These are phyloP conservation scores for Pseudogymnoascus sp. DNA, from an alignment of 2,329 filamentous ascomycete species.

Conservation along the genomic window DNA sequence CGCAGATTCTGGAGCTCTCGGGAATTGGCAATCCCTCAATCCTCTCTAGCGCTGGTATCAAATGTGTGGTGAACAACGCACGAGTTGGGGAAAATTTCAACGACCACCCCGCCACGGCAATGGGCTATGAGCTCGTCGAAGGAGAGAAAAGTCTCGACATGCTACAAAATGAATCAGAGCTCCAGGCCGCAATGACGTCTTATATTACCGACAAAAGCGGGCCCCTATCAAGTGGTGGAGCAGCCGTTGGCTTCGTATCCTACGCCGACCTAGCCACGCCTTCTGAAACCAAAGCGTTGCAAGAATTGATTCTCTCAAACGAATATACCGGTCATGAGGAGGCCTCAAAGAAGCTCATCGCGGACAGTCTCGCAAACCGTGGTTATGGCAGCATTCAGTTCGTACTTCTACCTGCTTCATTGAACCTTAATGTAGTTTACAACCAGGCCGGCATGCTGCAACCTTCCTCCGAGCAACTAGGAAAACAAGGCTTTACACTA, in stretches of 20 bases:
- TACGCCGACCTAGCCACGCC: slow-evolving; percentile 5
- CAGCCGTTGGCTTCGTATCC: slow-evolving; percentile 5
- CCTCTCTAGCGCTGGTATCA: slow-evolving; percentile 17
- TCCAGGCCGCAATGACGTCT: slow-evolving; percentile 27
- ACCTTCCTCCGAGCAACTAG: slow-evolving; percentile 1
- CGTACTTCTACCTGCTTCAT: slow-evolving; percentile 1
- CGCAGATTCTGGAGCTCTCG: slow-evolving; percentile 31
- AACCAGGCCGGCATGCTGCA: slow-evolving; percentile 2
- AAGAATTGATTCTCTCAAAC: neutral
- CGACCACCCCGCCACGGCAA: slow-evolving; percentile 14
- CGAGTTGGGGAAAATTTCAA: slow-evolving; percentile 19
- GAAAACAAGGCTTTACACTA: slow-evolving; percentile 26
- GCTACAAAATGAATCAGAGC: slow-evolving; percentile 15
- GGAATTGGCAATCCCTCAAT: slow-evolving; percentile 25
- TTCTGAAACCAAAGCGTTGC: neutral
- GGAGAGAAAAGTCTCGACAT: slow-evolving; percentile 12
- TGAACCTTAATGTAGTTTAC: neutral
- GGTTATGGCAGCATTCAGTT: slow-evolving; percentile 12
- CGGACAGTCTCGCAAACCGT: neutral
- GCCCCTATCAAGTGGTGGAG: slow-evolving; percentile 12
- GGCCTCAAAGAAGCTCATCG: neutral
- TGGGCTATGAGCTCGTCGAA: slow-evolving; percentile 14
- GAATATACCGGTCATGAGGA: neutral
- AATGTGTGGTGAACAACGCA: slow-evolving; percentile 15
- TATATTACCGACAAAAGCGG: slow-evolving; percentile 21